Base-by-base conservation (phyloP, 2,329 filamentous ascomycete genomes). In the Cladorrhinum sp. region DNA sequence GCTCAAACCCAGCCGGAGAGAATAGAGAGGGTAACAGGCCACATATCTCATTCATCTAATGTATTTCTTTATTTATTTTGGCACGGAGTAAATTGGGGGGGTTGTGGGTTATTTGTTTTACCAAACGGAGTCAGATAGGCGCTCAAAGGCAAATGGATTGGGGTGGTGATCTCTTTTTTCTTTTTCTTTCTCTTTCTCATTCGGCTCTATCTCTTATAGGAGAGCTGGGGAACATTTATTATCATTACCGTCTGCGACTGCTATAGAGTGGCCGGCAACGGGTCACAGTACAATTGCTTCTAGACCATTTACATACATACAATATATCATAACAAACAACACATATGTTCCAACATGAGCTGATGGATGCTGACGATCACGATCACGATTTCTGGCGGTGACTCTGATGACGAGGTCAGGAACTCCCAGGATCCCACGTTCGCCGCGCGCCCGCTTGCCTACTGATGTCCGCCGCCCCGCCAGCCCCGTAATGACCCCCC, bases 61-160 rank as follows among this genome's bases (percentile, higher is more conserved):
- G 26, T 28, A 33, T 59, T 46, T 49, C 49, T 24, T 60, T 50
- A 9, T 56, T 18, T 56, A 55, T 60, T 58, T 57, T 52, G 56
- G 58, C 59, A 61, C 18, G 62, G 62, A 55, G 62, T 46, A 46
- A 46, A 8, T 16, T 18, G n/a, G 42, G 42, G n/a, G 18, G 42
- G n/a, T 7, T 46, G 21, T 28, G 49, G 49, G 10, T 10, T 20
- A 18, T 54, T 54, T 54, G 7, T 33, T 54, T 54, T 54, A 18
- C 26, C 26, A 28, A 42, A 46, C 10, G 42, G 42, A 46, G n/a
- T 28, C 12, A 46, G 6, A 21, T 7, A 46, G 42, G 42, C 42
- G 42, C 42, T 46, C n/a, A 46, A 46, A 21, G 42, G 42, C 4
- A 46, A 46, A 46, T 18, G 42, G 42, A 46, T 46, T 46, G 42